Base-by-base conservation (phyloP, 2,329 filamentous ascomycete genomes). In the Byssoonygena ceratinophila region DNA sequence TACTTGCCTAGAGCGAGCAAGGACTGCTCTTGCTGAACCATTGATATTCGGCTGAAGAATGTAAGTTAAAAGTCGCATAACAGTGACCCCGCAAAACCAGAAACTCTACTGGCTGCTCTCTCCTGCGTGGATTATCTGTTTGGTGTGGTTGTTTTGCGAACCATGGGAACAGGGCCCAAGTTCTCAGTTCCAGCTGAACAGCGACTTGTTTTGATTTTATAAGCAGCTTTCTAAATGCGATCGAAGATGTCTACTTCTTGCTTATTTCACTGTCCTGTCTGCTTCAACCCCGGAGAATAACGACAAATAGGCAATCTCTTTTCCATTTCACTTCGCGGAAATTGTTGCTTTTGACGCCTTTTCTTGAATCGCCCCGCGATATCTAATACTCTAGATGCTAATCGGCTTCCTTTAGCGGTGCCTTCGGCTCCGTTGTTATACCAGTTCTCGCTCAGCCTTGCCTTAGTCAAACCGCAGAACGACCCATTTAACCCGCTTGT, bases 191-290 rank as follows among this genome's bases (percentile, higher is more conserved):
- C 16, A 32, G 16, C 27, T 27, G 16, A 41, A 43, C 11, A 45
- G 39, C 16, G 25, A n/a, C 39, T 43, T 51, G 48, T 51, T 51
- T 51, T 51, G 37, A 27, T 41, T 41, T 16, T 9, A 16, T 18
- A 22, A 22, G n/a, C 37, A 14, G n/a, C 18, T 20, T 39, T n/a
- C 12, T 4, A 39, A 20, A 39, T 1, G 16, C 36, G 18, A 20
- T 18, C 18, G 8, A 12, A 20, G 4, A 23, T 23, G 18, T 40
- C 18, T 22, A 22, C 37, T 11, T 40, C 37, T 16, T 40, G 1
- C 4, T 8, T 23, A 5, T n/a, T 40, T 23, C 16, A 39, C n/a
- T 39, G n/a, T 20, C 36, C 16, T 39, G 36, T 20, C 20, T 39
- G 36, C 16, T n/a, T 20, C n/a, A 39, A 20, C 16, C 16, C n/a